These are phyloP conservation scores for Caryopteris hybrid DNA, from an alignment of 305 asterid genomes.

Conservation along the genomic window DNA sequence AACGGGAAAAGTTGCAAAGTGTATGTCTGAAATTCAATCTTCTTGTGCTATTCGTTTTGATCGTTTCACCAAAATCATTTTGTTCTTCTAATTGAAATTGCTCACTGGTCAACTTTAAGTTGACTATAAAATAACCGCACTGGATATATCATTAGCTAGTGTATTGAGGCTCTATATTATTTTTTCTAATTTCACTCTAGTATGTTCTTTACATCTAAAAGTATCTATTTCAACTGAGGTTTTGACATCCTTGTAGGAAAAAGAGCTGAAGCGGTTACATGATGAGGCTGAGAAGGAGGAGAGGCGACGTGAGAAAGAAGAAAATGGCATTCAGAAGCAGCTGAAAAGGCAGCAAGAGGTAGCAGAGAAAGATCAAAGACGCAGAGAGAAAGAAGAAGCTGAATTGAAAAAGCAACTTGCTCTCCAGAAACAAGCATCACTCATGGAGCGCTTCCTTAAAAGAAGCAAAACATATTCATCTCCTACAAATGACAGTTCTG, in stretches of 20 bases:
- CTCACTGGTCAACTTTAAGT: not conserved
- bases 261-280: constrained; percentile 62
- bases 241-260: constrained; percentile 50
- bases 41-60: not conserved
- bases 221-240: constrained; percentile 15
- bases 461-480: constrained; percentile 38
- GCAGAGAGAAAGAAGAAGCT: constrained; percentile 86
- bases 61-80: not conserved
- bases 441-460: constrained; percentile 88
- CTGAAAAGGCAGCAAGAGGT: constrained; percentile 73
- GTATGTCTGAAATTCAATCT: constrained; percentile 37
- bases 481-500: constrained; percentile 32
- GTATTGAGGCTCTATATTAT: not conserved
- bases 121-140: not conserved
- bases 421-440: constrained; percentile 86
- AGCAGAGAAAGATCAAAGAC: constrained; percentile 66
- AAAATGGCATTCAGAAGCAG: constrained; percentile 58
- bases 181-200: not conserved
- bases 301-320: constrained; percentile 71
- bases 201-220: not conserved
- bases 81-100: constrained; percentile 3
- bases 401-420: constrained; percentile 54
- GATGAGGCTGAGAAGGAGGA: constrained; percentile 80
- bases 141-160: not conserved
- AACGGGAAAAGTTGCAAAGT: constrained; percentile 63